phyloP scores from a whole-genome alignment of 805 yeast species.

The Soucietia sequanensis region DNA sequence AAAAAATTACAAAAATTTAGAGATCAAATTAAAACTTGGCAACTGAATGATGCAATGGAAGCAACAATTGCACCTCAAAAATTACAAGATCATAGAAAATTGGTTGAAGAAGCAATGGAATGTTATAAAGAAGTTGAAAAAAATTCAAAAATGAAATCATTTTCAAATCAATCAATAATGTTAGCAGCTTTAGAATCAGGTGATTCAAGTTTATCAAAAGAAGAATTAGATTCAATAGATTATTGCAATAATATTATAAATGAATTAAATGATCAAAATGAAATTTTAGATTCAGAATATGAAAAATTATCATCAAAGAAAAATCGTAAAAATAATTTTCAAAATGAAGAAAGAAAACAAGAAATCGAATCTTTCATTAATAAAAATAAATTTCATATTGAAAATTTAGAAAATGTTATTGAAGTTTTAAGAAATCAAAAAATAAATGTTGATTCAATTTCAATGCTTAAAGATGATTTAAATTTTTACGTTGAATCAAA shows the following conservation, averaged over 20 bases:
- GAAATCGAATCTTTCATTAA: constrained; percentile 32
- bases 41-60: constrained; percentile 31
- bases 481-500: constrained; percentile 35
- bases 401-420: constrained; percentile 31
- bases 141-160: constrained; percentile 42
- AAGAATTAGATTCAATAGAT: constrained; percentile 31
- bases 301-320: constrained; percentile 40
- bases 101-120: constrained; percentile 47
- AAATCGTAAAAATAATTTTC: constrained; percentile 35
- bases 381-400: constrained; percentile 36
- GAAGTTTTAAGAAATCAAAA: constrained; percentile 25
- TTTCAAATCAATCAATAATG: constrained; percentile 46
- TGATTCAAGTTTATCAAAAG: constrained; percentile 28
- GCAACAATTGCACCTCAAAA: constrained; percentile 24
- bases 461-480: constrained; percentile 40
- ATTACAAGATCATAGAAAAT: constrained; percentile 36
- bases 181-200: constrained; percentile 36
- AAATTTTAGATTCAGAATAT: constrained; percentile 37
- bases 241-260: constrained; percentile 30
- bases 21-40: constrained; percentile 47
- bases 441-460: constrained; percentile 26
- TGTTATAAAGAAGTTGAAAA: constrained; percentile 44
- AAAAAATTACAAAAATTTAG: constrained; percentile 45
- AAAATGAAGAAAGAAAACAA: constrained; percentile 40
- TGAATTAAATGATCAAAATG: constrained; percentile 33